Evolutionary conservation across 306 rosid species (phyloP), one percentile per base, ranked within the genome.

Genomic region (peach (Prunus persica)): DNA sequence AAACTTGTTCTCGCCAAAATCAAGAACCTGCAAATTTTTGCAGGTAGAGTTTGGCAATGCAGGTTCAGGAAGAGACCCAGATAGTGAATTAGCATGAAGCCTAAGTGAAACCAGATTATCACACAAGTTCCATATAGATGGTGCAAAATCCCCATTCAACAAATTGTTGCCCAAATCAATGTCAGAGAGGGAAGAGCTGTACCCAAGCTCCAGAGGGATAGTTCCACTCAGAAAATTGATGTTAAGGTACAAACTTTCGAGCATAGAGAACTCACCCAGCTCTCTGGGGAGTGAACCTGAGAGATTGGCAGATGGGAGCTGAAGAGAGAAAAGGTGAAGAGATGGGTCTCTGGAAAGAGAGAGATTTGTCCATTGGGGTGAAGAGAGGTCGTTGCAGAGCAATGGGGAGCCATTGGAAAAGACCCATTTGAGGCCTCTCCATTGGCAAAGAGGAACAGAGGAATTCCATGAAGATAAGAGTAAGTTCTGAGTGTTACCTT

Each of bases 341-440:
- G 87, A 83, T 34, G 96, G 98, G 90, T 96, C 89, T 64, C 74
- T 84, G 80, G 56, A 84, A 7, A 92, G 96, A 11, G 91, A 81
- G 38, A 93, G 91, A 83, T 91, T 91, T 71, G 79, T 81, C 98
- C 96, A 92, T 46, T 87, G 98, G 9, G 93, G 94, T 45, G 96
- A 89, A 47, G 98, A 89, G 25, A 89, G 50, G 77, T 86, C 93
- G 25, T 25, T 79, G 85, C 99, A 96, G 15, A 79, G 77, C 61
- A 92, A 79, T 72, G 88, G 68, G 47, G 92, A 64, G 79, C 87
- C 93, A 52, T 74, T 83, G 77, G 91, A 83, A 87, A 89, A 86
- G 1, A 87, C 93, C 99, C 99, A 96, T 78, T 91, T 93, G 85
- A 96, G 93, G 14, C 99, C 99, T 61, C 93, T 84, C 99, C 98